Evolutionary conservation across 345 rosid genomes (phyloP).

Genomic region (Populus tremula): DNA sequence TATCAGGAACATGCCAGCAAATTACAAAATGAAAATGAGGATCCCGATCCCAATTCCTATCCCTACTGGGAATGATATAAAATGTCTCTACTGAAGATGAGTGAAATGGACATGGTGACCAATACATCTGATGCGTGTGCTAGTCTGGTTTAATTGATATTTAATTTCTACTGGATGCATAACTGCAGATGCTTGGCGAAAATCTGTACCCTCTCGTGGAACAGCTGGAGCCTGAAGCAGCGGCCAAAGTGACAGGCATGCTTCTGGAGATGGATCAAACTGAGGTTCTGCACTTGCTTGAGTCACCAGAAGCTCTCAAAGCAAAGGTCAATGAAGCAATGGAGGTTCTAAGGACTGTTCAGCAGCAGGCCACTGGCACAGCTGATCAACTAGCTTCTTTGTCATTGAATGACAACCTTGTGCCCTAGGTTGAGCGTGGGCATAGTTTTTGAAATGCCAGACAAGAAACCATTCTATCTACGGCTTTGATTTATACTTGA

Average conservation of each 20-base stretch:
- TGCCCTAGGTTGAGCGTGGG: constrained; percentile 35
- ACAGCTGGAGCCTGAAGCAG: constrained; percentile 79
- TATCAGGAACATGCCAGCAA: neutral
- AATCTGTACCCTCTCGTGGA: constrained; percentile 92
- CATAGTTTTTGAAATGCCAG: neutral
- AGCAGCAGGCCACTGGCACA: constrained; percentile 56
- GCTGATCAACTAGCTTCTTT: constrained; percentile 72
- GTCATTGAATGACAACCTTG: constrained; percentile 62
- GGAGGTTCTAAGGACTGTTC: constrained; percentile 89
- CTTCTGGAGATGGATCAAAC: constrained; percentile 98
- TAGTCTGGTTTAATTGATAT: neutral
- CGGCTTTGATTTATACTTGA: constrained; percentile 13
- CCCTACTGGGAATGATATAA: neutral
- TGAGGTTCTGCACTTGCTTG: constrained; percentile 86
- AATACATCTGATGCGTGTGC: neutral
- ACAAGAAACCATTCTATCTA: constrained; percentile 2
- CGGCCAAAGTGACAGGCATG: constrained; percentile 96
- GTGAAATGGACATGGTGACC: neutral
- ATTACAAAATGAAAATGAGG: neutral
- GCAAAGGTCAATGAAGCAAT: constrained; percentile 89
- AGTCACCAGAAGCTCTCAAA: constrained; percentile 88
- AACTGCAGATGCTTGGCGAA: constrained; percentile 84
- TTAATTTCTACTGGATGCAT: neutral
- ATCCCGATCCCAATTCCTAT: neutral
- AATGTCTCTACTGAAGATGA: neutral